These are phyloP conservation scores for Aphanomyces astaci DNA, from an alignment of 352 stramenopile genomes.

Conservation along the genomic window DNA sequence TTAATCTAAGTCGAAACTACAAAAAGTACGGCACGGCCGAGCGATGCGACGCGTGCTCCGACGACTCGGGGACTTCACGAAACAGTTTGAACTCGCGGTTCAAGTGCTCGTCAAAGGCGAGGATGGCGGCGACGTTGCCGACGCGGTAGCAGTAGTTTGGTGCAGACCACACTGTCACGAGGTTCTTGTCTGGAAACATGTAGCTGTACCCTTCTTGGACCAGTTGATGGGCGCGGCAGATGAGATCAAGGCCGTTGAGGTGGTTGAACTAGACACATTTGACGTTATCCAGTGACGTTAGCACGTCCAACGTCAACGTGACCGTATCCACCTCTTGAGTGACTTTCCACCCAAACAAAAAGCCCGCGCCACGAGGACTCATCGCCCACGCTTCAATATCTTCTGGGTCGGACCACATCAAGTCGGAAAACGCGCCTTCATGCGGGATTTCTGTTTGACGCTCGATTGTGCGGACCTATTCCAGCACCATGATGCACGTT, in stretches of 20 bases:
- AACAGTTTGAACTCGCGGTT: constrained; percentile 85
- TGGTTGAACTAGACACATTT: constrained; percentile 66
- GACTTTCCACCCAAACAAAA: constrained; percentile 82
- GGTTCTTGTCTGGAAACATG: constrained; percentile 81
- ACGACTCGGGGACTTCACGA: constrained; percentile 80
- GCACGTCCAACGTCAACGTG: no score
- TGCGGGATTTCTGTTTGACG: constrained; percentile 94
- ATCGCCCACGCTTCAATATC: constrained; percentile 89
- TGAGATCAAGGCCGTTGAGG: constrained; percentile 84
- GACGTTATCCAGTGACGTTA: no score
- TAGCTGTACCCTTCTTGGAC: constrained; percentile 89
- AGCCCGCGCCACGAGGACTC: constrained; percentile 81
- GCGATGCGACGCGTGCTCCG: constrained; percentile 66
- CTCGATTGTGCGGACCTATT: constrained; percentile 92
- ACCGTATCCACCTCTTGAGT: constrained; percentile 40
- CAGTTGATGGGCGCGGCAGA: constrained; percentile 84
- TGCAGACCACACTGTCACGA: constrained; percentile 77
- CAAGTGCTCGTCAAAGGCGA: constrained; percentile 76
- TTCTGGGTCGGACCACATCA: constrained; percentile 98
- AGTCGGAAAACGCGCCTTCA: constrained; percentile 94
- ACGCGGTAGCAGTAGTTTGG: constrained; percentile 84
- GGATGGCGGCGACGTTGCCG: constrained; percentile 75
- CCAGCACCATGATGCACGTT: neutral
- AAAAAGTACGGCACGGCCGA: constrained; percentile 81
- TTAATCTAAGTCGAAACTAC: constrained; percentile 32